phyloP scores from a whole-genome alignment of 345 rosid species.

The Eucalyptus cloeziana region DNA sequence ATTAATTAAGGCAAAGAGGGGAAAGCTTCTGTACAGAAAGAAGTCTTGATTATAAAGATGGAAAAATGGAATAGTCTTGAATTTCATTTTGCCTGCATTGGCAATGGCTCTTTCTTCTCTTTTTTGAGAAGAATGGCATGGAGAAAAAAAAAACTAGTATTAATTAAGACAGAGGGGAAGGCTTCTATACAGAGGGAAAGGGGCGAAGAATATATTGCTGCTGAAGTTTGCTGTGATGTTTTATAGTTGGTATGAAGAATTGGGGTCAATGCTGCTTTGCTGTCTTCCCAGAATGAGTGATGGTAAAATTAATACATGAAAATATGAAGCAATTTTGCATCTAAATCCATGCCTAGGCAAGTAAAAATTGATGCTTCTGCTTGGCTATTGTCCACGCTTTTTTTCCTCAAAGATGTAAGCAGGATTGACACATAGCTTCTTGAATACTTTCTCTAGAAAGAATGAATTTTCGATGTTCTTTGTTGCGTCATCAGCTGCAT shows the following conservation, averaged over 20 bases:
- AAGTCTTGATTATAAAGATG: not conserved
- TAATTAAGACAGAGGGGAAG: not conserved
- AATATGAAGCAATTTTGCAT: not conserved
- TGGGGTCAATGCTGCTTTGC: not conserved
- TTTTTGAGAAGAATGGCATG: not conserved
- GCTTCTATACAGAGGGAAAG: not conserved
- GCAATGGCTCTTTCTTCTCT: not conserved
- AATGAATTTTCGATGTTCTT: not conserved
- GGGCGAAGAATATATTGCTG: not conserved
- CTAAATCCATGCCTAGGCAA: not conserved
- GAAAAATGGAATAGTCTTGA: not conserved
- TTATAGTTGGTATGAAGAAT: not conserved
- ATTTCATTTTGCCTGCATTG: not conserved
- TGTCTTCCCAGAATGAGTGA: not conserved
- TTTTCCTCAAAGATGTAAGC: not conserved
- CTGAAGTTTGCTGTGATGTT: not conserved
- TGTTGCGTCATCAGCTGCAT: not conserved
- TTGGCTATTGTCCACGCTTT: not conserved
- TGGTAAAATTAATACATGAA: not conserved
- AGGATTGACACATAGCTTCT: not conserved
- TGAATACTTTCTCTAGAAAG: not conserved
- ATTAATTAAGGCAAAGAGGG: not conserved
- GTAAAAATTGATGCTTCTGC: not conserved
- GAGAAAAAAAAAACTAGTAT: not conserved
- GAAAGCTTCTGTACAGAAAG: not conserved